Conservation (phyloP, 176 grass and related monocot genomes). For the Zoysia japonica region DNA sequence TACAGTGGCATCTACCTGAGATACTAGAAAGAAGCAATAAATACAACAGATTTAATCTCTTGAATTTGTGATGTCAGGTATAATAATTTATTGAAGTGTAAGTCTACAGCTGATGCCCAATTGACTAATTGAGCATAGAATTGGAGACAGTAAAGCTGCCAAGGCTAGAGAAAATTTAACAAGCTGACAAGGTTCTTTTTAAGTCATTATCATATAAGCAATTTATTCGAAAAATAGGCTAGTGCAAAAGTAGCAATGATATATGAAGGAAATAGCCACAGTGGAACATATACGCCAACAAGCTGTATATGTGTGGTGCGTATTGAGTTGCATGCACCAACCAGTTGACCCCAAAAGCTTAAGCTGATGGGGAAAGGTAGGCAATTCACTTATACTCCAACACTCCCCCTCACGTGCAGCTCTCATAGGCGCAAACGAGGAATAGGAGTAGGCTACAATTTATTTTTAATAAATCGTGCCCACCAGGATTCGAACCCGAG, state of each 20-base stretch:
- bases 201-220: constrained; percentile 10
- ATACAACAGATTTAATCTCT: constrained; percentile 2
- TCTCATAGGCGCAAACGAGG: too few species aligned
- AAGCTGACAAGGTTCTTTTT: constrained; percentile 14
- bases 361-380: too few species aligned
- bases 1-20: neutral
- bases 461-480: too few species aligned
- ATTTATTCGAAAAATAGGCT: constrained; percentile 21
- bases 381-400: too few species aligned
- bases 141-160: constrained; percentile 2
- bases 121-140: neutral
- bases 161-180: constrained; percentile 7
- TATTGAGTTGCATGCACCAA: too few species aligned
- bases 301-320: too few species aligned
- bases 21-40: constrained; percentile 25
- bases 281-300: too few species aligned
- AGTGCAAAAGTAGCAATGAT: constrained; percentile 10
- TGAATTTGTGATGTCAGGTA: constrained; percentile 1
- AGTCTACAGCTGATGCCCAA: neutral
- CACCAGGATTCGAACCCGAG: too few species aligned
- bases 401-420: too few species aligned
- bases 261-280: neutral
- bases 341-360: too few species aligned
- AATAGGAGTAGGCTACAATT: too few species aligned
- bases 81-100: constrained; percentile 18